Evolutionary conservation across 2,329 filamentous ascomycete genomes (phyloP).

Genomic region (Aspergillus udagawae): DNA sequence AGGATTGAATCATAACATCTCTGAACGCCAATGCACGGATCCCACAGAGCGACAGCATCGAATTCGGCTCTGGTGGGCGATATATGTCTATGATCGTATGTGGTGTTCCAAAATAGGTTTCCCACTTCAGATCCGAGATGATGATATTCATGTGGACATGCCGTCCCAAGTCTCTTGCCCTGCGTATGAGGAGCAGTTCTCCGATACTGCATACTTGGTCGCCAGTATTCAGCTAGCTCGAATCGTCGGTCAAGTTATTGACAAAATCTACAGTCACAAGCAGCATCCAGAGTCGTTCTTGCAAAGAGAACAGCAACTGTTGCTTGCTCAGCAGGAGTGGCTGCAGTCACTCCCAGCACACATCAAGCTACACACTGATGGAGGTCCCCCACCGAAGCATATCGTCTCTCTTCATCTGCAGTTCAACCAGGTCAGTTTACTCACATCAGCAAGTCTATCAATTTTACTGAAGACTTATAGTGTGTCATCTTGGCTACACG

Average conservation of each 20-base stretch:
- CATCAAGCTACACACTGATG: slow-evolving; percentile 19
- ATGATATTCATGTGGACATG: slow-evolving; percentile 37
- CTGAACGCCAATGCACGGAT: slow-evolving; percentile 21
- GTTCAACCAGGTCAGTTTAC: slow-evolving; percentile 28
- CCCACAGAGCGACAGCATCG: slow-evolving; percentile 31
- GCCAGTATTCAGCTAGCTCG: slow-evolving; percentile 27
- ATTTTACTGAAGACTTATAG: slow-evolving; percentile 3
- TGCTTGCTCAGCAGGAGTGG: slow-evolving; percentile 30
- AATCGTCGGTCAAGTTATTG: slow-evolving; percentile 24
- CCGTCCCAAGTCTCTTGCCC: slow-evolving; percentile 20
- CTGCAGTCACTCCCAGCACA: slow-evolving; percentile 25
- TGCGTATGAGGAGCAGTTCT: slow-evolving; percentile 25
- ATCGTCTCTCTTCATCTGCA: slow-evolving; percentile 29
- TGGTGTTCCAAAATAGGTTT: slow-evolving; percentile 45
- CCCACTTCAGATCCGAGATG: slow-evolving; percentile 43
- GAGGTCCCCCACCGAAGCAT: slow-evolving; percentile 14
- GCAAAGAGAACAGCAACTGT: slow-evolving; percentile 30
- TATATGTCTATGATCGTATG: slow-evolving; percentile 36
- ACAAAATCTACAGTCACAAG: slow-evolving; percentile 23
- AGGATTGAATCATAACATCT: slow-evolving; percentile 38
- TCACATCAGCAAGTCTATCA: neutral
- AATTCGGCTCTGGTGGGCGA: slow-evolving; percentile 29
- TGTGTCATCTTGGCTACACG: slow-evolving; percentile 35
- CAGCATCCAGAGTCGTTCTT: slow-evolving; percentile 25
- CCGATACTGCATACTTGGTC: slow-evolving; percentile 26